Base-by-base conservation (phyloP, 768 basidiomycete genomes). In the Lactarius sanguifluus region DNA sequence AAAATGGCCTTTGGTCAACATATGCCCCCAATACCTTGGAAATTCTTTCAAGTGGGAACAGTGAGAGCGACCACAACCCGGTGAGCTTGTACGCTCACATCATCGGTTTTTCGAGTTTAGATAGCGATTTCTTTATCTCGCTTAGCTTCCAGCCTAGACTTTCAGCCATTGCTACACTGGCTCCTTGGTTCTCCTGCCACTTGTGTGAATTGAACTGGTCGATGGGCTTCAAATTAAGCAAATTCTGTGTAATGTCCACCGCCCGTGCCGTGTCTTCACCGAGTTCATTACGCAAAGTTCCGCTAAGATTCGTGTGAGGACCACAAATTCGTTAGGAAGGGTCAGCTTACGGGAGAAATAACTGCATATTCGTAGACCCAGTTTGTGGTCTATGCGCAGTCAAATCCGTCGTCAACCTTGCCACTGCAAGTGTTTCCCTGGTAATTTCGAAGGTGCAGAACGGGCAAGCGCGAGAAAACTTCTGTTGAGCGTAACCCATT, bases 11-110 rank as follows among this genome's bases (percentile, higher is more conserved):
- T 32, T 82, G 83, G 30, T 83, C 77, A 5, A 67, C 72, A 71
- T 88, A 88, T 0, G 85, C 85, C 47, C 76, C 76, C 74, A 85
- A 72, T n/a, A 86, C 78, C 45, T 80, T 77, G 4, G 72, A 70
- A 50, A 76, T 72, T 47, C 83, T 84, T 57, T 34, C 18, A 20
- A 56, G 56, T 41, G 61, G 18, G 20, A 58, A 30, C 36, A 36
- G 25, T 60, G 32, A 55, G 60, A 15, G 20, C 20, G 23, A 45
- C 15, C 15, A 55, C 13, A 25, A 30, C 13, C 23, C 30, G 16
- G 18, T 28, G 8, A 41, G 18, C 12, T 28, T 2, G 45, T 5
- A 23, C 3, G n/a, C 66, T 59, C 45, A 68, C 61, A 68, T 40
- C n/a, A 57, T 61, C 34, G 64, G 55, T 3, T 28, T 50, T 7